phyloP scores from a whole-genome alignment of 2,329 filamentous ascomycete species.

The Hymenoscyphus repandus region DNA sequence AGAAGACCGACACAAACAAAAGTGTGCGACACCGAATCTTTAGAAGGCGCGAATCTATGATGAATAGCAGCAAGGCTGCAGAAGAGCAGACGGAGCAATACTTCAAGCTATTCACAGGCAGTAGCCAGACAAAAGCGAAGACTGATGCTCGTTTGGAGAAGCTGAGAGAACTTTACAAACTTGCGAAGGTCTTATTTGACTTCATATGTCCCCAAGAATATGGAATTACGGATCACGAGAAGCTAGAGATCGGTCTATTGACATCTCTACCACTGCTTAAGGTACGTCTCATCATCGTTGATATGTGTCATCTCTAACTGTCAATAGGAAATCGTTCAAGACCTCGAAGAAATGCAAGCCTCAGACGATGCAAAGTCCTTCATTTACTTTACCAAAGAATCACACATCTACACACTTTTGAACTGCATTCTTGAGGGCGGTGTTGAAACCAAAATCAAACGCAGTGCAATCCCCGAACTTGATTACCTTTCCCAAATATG shows the following conservation, averaged over 20 bases:
- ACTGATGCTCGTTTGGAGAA: conserved; percentile 81
- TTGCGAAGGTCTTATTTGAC: conserved; percentile 93
- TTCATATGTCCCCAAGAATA: conserved; percentile 99
- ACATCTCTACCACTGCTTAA: conserved; percentile 86
- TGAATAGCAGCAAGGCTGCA: conserved; percentile 45
- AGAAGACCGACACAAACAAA: conserved; percentile 26
- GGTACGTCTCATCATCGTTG: conserved; percentile 14
- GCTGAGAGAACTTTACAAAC: conserved; percentile 84
- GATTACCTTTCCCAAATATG: conserved; percentile 97
- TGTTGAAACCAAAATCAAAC: conserved; percentile 92
- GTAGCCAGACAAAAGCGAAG: conserved; percentile 69
- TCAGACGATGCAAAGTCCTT: conserved; percentile 92
- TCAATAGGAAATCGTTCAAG: conserved; percentile 83
- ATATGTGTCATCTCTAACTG: conserved; percentile 8
- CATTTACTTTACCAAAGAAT: conserved; percentile 99
- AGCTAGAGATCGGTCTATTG: conserved; percentile 94
- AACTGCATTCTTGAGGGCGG: conserved; percentile 98
- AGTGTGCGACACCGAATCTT: conserved; percentile 46
- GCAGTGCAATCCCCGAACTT: conserved; percentile 91
- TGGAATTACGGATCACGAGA: conserved; percentile 90
- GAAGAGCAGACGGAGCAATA: conserved; percentile 57
- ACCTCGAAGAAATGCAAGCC: conserved; percentile 95
- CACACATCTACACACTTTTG: conserved; percentile 94
- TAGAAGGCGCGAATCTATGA: conserved; percentile 56
- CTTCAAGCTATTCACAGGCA: conserved; percentile 84